phyloP scores from a whole-genome alignment of 2,329 filamentous ascomycete genomes.

The Botrytis hyacinthi region DNA sequence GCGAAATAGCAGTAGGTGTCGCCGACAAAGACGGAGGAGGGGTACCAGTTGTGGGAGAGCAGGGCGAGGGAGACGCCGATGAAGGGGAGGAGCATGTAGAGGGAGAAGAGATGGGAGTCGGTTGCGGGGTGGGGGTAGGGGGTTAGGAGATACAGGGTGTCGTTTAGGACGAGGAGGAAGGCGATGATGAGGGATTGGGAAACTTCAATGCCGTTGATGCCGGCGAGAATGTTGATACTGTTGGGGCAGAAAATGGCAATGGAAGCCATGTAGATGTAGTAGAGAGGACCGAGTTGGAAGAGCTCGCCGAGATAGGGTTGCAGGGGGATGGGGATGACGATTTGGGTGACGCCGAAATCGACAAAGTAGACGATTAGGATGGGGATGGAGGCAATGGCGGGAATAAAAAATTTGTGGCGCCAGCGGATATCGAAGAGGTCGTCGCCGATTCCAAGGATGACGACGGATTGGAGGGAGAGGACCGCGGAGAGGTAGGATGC shows the following conservation, averaged over 20 bases:
- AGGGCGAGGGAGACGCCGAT: constrained; percentile 87
- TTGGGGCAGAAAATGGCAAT: constrained; percentile 98
- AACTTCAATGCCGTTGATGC: constrained; percentile 98
- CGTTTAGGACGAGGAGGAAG: constrained; percentile 78
- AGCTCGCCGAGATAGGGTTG: constrained; percentile 77
- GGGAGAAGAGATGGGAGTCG: constrained; percentile 92
- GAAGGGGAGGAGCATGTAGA: constrained; percentile 93
- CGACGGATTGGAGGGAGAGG: constrained; percentile 85
- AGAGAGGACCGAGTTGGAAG: constrained; percentile 76
- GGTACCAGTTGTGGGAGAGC: constrained; percentile 92
- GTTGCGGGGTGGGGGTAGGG: constrained; percentile 89
- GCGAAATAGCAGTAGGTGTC: constrained; percentile 99
- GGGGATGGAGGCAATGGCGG: constrained; percentile 87
- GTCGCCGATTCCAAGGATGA: constrained; percentile 88
- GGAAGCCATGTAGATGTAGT: constrained; percentile 96
- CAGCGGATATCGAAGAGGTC: constrained; percentile 98
- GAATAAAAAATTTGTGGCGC: constrained; percentile 98
- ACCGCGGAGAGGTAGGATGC: constrained; percentile 93
- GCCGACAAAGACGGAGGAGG: constrained; percentile 90
- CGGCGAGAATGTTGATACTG: constrained; percentile 98
- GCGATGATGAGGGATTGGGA: constrained; percentile 91
- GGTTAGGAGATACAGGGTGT: constrained; percentile 79
- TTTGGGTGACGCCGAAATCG: constrained; percentile 94
- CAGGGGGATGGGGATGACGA: constrained; percentile 85
- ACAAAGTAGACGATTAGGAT: constrained; percentile 97